phyloP scores from a whole-genome alignment of 1,139 yeast genomes.

The Blastobotrys persicus region DNA sequence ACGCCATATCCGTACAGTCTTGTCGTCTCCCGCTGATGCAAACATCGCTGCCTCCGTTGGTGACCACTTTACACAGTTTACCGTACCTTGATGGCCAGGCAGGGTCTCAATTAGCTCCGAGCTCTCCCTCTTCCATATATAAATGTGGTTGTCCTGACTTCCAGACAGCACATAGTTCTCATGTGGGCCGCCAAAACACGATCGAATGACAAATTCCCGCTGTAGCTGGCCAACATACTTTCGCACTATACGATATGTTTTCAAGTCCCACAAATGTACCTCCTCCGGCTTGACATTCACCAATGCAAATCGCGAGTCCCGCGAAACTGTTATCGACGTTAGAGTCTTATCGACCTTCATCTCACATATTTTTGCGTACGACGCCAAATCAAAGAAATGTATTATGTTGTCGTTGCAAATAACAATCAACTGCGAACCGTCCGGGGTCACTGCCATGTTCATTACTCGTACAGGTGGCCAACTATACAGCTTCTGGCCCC shows the following conservation, averaged over 20 bases:
- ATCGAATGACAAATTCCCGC: constrained; percentile 61
- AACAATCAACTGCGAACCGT: constrained; percentile 60
- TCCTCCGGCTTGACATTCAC: constrained; percentile 75
- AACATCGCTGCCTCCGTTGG: constrained; percentile 52
- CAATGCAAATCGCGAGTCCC: constrained; percentile 49
- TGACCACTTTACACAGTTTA: constrained; percentile 80
- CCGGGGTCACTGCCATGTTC: constrained; percentile 64
- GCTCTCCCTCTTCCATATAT: constrained; percentile 74
- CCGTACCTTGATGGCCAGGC: constrained; percentile 64
- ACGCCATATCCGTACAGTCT: constrained; percentile 32
- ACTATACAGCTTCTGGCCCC: constrained; percentile 42
- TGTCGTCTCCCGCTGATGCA: constrained; percentile 87
- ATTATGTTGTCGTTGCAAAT: constrained; percentile 61
- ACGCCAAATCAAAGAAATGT: constrained; percentile 48
- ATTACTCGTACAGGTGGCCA: constrained; percentile 56
- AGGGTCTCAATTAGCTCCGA: constrained; percentile 66
- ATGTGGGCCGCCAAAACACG: constrained; percentile 69
- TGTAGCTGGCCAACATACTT: constrained; percentile 73
- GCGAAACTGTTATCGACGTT: constrained; percentile 49
- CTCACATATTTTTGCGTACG: constrained; percentile 36
- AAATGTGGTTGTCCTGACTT: constrained; percentile 76
- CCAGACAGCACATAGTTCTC: constrained; percentile 78
- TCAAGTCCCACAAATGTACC: constrained; percentile 73
- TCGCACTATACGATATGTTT: constrained; percentile 49
- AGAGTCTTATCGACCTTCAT: constrained; percentile 44